Conservation (phyloP, 2,329 filamentous ascomycete genomes). For the Bertia moriformis region DNA sequence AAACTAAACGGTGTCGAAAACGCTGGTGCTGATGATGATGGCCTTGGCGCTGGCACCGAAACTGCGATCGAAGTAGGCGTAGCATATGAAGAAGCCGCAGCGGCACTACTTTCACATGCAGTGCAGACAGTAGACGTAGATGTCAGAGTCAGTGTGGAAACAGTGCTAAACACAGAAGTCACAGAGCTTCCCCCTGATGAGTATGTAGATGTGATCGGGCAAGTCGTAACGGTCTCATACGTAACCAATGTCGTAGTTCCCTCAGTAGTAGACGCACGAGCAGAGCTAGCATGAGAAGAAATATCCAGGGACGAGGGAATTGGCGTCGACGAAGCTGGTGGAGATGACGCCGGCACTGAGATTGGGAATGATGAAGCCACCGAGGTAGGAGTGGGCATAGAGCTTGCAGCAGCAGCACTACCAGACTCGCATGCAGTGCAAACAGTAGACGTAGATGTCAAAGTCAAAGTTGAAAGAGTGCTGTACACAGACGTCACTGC, state of each 20-base stretch:
- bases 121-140: background rate
- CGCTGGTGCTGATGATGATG: background rate
- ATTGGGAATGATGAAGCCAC: too few species aligned
- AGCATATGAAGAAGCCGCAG: too few species aligned
- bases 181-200: background rate
- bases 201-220: background rate
- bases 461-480: background rate
- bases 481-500: too few species aligned
- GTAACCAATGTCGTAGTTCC: background rate
- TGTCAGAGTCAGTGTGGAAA: background rate
- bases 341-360: too few species aligned
- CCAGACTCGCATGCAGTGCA: background rate
- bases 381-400: background rate
- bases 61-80: too few species aligned
- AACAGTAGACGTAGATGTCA: background rate
- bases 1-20: too few species aligned
- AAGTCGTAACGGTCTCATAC: background rate
- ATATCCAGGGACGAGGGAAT: too few species aligned
- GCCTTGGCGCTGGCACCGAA: background rate
- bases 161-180: too few species aligned
- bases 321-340: too few species aligned
- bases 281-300: background rate
- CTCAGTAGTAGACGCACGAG: background rate
- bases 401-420: background rate
- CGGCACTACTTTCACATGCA: too few species aligned